Evolutionary conservation across 2,329 filamentous ascomycete genomes (phyloP).

Genomic region (Fusarium veterinarium): DNA sequence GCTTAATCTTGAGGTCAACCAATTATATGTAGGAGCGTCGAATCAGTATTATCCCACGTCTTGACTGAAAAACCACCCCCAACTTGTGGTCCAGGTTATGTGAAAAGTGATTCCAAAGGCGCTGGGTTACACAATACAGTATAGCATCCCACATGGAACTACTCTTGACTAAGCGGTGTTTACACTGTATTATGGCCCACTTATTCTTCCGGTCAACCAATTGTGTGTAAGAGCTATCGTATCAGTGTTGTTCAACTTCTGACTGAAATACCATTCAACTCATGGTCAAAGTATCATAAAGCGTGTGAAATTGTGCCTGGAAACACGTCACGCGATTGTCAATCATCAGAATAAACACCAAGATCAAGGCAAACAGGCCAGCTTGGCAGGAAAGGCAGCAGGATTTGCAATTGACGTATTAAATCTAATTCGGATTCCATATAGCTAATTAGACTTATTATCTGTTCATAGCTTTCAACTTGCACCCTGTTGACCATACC

Average conservation of each 20-base stretch:
- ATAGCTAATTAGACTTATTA: background rate
- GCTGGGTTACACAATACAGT: background rate
- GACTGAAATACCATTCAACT: background rate
- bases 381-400: no score
- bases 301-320: background rate
- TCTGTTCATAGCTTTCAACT: no score
- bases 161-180: background rate
- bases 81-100: background rate
- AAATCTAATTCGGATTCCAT: rapidly evolving
- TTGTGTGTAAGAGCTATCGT: background rate
- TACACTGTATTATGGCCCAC: background rate
- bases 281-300: background rate
- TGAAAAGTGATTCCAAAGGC: background rate
- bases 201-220: background rate
- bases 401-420: background rate
- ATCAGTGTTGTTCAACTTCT: background rate
- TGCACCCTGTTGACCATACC: no score
- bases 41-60: background rate
- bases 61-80: background rate
- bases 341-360: background rate
- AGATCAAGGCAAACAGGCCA: background rate
- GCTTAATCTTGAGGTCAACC: background rate
- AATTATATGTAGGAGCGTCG: background rate
- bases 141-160: no score
- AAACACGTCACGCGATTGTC: no score